These are phyloP conservation scores for Clohesyomyces aquaticus DNA, from an alignment of 495 filamentous ascomycete species.

Conservation along the genomic window DNA sequence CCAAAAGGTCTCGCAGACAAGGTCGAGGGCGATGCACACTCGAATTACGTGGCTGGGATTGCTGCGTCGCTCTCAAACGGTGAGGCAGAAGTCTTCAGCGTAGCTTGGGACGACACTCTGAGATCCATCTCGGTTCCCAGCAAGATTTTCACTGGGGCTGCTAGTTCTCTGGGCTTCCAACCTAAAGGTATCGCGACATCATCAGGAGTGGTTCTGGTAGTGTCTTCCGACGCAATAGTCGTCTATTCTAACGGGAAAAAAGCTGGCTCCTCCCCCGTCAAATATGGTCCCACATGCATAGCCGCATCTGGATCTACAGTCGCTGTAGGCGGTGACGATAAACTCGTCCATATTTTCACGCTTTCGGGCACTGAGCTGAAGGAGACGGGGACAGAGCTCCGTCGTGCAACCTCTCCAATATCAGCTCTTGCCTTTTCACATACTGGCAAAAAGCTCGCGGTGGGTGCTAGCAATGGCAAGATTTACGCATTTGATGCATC, in stretches of 20 bases:
- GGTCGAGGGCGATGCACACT: conserved; percentile 78
- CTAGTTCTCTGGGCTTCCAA: conserved; percentile 60
- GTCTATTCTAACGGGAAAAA: conserved; percentile 61
- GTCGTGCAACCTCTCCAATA: conserved; percentile 59
- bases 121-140: conserved; percentile 69
- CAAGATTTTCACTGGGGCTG: conserved; percentile 61
- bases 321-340: conserved; percentile 77
- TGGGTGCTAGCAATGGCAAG: conserved; percentile 82
- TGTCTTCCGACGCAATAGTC: conserved; percentile 65
- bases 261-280: conserved; percentile 23
- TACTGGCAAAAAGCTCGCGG: conserved; percentile 71
- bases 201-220: conserved; percentile 62
- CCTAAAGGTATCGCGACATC: conserved; percentile 61
- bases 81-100: conserved; percentile 71
- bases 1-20: conserved; percentile 64
- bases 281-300: conserved; percentile 68
- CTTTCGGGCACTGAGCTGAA: conserved; percentile 55
- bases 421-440: conserved; percentile 79
- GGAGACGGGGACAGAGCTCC: conserved; percentile 52
- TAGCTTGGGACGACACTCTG: conserved; percentile 94
- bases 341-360: conserved; percentile 70
- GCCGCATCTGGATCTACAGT: conserved; percentile 66
- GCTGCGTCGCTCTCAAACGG: conserved; percentile 51
- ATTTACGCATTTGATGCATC: conserved; percentile 66
- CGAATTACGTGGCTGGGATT: conserved; percentile 81